A percentile compares a stretch with the other conserved stretches of the same genome.
Evolutionary conservation across 306 rosid species (phyloP).

Genomic region (Datisca glomerata): DNA sequence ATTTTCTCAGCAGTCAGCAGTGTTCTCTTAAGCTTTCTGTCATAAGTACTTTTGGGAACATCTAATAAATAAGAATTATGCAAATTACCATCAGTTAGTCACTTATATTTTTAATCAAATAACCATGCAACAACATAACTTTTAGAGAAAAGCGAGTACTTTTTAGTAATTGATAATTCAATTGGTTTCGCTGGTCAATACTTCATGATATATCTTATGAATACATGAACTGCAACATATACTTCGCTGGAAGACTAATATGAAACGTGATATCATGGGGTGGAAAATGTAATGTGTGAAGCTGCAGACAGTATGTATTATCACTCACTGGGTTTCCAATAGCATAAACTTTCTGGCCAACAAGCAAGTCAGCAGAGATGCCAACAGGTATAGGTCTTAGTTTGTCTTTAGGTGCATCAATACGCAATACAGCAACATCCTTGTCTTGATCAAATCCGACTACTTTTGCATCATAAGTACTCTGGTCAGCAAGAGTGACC

Average conservation of each 20-base stretch:
- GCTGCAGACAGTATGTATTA: not conserved
- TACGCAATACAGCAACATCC: conserved; percentile 87
- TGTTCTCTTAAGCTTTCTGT: no score
- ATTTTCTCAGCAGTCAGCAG: no score
- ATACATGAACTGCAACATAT: not conserved
- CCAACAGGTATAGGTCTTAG: conserved; percentile 88
- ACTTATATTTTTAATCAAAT: no score
- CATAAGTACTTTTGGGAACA: no score
- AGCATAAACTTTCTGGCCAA: conserved; percentile 95
- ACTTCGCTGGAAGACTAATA: no score
- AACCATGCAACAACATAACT: no score
- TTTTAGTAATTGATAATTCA: no score
- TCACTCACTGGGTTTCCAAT: conserved; percentile 93
- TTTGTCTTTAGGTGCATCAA: conserved; percentile 79
- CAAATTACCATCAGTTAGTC: no score
- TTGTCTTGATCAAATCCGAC: conserved; percentile 99
- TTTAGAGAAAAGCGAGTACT: not conserved
- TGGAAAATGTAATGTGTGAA: no score
- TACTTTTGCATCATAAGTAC: conserved; percentile 74
- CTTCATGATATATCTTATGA: conserved; percentile 6
- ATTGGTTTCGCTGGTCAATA: no score
- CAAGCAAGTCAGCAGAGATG: conserved; percentile 85
- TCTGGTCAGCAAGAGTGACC: conserved; percentile 92
- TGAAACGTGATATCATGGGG: no score
- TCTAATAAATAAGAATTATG: no score